Base-by-base conservation (phyloP, 1,139 yeast species). In the Williopsis jadinii region DNA sequence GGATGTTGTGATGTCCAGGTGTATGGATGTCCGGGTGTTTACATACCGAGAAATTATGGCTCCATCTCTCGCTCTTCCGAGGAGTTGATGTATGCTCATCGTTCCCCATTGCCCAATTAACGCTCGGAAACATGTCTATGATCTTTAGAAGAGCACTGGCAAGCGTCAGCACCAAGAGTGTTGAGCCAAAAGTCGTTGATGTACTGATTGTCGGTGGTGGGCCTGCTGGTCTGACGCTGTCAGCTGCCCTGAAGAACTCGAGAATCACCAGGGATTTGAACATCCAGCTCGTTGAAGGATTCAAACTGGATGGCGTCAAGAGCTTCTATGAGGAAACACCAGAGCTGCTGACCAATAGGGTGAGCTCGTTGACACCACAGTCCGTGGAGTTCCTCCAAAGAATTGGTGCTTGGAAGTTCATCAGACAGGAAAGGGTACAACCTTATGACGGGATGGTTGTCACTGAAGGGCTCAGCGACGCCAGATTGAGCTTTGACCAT, bases 161-260 rank as follows among this genome's bases (percentile, higher is more conserved):
- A 1, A 60, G 62, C 1, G 59, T 49, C 2, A 41, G 46, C 1
- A 19, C 38, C 1, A 19, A 32, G 3, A 19, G 6, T 6, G 24
- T 19, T 19, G 39, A 38, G 31, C 47, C 46, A 2, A 51, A 51
- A 37, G 35, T 47, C 5, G 58, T 53, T 27, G 99, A 92, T 60
- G 78, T 94, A 24, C 81, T 86, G 11, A 84, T 92, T 43, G 84
- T 94, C 37, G 99, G 99, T 26, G 98, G 95, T 8, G 99, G 99
- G 0, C 96, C 97, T 1, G 97, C 98, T 0, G 99, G 99, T 0
- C 66, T 92, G 42, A 82, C 97, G 1, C 67, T 92, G 32, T 80
- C 94, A 2, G 74, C 95, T 0, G 95, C 95, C 0, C 59, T 82
- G 58, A 72, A 84, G 58, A 71, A 73, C 52, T 80, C 90, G 2